Base-by-base conservation (phyloP, 768 basidiomycete genomes). In the Leccinellum luteum region DNA sequence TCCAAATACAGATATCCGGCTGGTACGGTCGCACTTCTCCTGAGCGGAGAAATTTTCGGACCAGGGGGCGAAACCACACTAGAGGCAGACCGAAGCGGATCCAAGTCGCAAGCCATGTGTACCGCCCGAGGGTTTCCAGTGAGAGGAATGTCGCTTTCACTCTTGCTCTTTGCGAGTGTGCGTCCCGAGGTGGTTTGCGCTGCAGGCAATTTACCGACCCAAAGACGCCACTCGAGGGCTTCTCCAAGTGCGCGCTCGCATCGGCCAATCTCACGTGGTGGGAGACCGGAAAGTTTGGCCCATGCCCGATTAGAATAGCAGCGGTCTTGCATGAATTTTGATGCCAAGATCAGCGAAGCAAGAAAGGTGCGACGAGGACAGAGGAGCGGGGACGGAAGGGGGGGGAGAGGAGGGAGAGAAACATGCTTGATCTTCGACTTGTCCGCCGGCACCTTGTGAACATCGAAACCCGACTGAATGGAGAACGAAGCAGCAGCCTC, bases 251-350 rank as follows among this genome's bases (percentile, higher is more conserved):
- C 90, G 23, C 90, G 85, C 73, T 98, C 95, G 67, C 92, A 94
- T 17, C 85, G 83, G 38, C 91, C 86, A 52, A 98, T 90, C 76
- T 98, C 94, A 43, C 85, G 76, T 5, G 92, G 85, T 0, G 87
- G 84, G 3, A 98, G 80, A 17, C 94, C 93, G n/a, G 90, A 90
- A 6, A 98, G 81, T 66, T 94, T 94, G 1, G 91, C 90, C 95
- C 95, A 97, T 17, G 94, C 94, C 27, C 86, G 84, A 70, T 97
- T 96, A 14, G 92, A 94, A 65, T 95, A 97, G 44, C 90, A 92
- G 51, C 91, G 87, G 66, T 98, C 94, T 75, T 95, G 93, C 60
- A 90, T 85, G 69, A 95, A 95, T 65, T 98, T 98, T 15, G 90
- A 89, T 0, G 94, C 95, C 52, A 93, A 79, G 55, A 98, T 92